These are phyloP conservation scores for Sergeia podlipaevii DNA, from an alignment of 208 protist genomes.

Conservation along the genomic window DNA sequence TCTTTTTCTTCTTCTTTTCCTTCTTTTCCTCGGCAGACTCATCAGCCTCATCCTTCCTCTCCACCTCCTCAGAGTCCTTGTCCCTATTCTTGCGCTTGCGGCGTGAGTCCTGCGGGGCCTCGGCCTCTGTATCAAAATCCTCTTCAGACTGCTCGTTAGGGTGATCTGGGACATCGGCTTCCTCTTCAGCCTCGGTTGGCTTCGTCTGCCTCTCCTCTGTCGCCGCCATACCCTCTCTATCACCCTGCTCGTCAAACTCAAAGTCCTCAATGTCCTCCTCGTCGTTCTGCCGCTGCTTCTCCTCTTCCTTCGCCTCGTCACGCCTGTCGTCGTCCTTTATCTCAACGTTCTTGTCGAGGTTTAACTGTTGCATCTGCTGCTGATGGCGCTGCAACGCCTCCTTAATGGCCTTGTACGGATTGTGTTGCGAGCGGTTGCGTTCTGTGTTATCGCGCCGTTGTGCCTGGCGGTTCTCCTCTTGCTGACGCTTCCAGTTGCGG, in stretches of 20 bases:
- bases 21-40: slow-evolving; percentile 19
- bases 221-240: slow-evolving; percentile 55
- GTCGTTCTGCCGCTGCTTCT: slow-evolving; percentile 26
- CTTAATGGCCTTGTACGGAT: slow-evolving; percentile 84
- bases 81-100: slow-evolving; percentile 23
- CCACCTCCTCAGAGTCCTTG: slow-evolving; percentile 45
- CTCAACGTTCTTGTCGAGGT: slow-evolving; percentile 73
- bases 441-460: slow-evolving; percentile 76
- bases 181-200: slow-evolving; percentile 10
- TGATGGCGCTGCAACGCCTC: slow-evolving; percentile 84
- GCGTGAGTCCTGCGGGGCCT: slow-evolving; percentile 34
- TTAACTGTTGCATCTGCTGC: slow-evolving; percentile 72
- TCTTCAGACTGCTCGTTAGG: slow-evolving; percentile 21
- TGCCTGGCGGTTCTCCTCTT: slow-evolving; percentile 66
- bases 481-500: slow-evolving; percentile 76
- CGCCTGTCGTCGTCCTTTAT: slow-evolving; percentile 55
- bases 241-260: slow-evolving; percentile 63
- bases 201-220: slow-evolving; percentile 38
- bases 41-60: slow-evolving; percentile 22
- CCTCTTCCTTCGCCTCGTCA: slow-evolving; percentile 32
- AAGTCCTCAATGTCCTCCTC: slow-evolving; percentile 40
- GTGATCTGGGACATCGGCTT: slow-evolving; percentile 15
- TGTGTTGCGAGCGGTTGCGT: slow-evolving; percentile 66
- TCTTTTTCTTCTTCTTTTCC: slow-evolving; percentile 35
- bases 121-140: slow-evolving; percentile 15